These are phyloP conservation scores for Microcyclospora pomicola DNA, from an alignment of 2,329 filamentous ascomycete genomes.

Conservation along the genomic window DNA sequence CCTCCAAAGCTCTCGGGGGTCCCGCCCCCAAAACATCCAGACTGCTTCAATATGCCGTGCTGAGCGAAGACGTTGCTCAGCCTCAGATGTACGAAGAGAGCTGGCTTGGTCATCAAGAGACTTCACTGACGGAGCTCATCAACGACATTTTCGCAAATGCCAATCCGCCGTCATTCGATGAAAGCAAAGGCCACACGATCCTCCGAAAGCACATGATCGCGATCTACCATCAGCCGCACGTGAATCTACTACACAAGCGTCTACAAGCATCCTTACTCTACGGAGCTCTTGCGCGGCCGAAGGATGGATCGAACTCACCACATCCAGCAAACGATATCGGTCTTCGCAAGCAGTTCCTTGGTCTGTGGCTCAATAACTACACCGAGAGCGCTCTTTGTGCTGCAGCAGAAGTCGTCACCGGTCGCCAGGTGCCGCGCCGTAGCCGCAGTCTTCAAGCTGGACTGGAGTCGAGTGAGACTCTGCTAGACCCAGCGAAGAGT, in stretches of 20 bases:
- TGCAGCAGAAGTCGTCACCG: constrained; percentile 45
- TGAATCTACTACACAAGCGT: constrained; percentile 40
- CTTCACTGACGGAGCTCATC: constrained; percentile 45
- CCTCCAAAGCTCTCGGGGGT: neutral
- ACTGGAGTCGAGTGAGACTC: constrained; percentile 4
- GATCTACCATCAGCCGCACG: constrained; percentile 39
- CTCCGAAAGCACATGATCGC: constrained; percentile 37
- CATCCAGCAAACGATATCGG: constrained; percentile 44
- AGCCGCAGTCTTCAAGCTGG: neutral
- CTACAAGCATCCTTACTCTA: constrained; percentile 45
- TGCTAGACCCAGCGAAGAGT: constrained; percentile 11
- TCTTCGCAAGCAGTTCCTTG: constrained; percentile 41
- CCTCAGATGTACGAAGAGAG: constrained; percentile 49
- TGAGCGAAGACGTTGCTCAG: constrained; percentile 40
- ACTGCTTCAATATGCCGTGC: constrained; percentile 33
- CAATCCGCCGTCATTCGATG: constrained; percentile 12
- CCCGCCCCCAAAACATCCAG: constrained; percentile 10
- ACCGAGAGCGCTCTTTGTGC: constrained; percentile 36
- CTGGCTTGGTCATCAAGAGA: constrained; percentile 49
- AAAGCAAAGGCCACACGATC: neutral
- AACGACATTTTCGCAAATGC: constrained; percentile 40
- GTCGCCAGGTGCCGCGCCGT: constrained; percentile 27
- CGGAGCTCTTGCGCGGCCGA: constrained; percentile 43
- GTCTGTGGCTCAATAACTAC: constrained; percentile 46
- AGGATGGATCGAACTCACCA: constrained; percentile 32